These are phyloP conservation scores for Stemphylium beticola DNA, from an alignment of 2,329 filamentous ascomycete genomes.

Conservation along the genomic window DNA sequence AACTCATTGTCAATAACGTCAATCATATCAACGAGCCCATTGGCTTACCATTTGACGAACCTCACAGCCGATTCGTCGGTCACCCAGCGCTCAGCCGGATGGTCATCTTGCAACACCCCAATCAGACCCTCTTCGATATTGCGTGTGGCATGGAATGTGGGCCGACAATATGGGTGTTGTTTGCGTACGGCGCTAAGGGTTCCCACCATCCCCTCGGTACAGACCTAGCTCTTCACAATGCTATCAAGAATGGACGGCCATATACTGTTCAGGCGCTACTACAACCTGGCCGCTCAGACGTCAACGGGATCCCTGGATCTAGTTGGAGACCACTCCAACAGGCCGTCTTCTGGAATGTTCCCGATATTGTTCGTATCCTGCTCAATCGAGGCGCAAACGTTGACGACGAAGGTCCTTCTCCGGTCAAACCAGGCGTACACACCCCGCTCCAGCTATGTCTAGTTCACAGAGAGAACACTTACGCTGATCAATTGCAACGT, in stretches of 20 bases:
- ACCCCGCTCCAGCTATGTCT: slow-evolving; percentile 40
- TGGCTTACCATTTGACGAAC: slow-evolving; percentile 36
- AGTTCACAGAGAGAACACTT: slow-evolving; percentile 28
- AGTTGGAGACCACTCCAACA: slow-evolving; percentile 41
- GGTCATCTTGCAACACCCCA: slow-evolving; percentile 39
- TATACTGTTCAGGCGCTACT: slow-evolving; percentile 40
- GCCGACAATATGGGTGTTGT: slow-evolving; percentile 34
- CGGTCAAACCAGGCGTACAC: slow-evolving; percentile 8
- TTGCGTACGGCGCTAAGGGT: slow-evolving; percentile 37
- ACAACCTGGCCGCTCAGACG: slow-evolving; percentile 27
- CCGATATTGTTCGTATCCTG: slow-evolving; percentile 38
- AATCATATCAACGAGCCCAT: slow-evolving; percentile 39
- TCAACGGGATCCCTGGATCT: slow-evolving; percentile 33
- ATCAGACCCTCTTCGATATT: slow-evolving; percentile 43
- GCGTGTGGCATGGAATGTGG: slow-evolving; percentile 39
- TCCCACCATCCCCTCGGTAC: slow-evolving; percentile 41
- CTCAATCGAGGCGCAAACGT: slow-evolving; percentile 37
- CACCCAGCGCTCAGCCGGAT: slow-evolving; percentile 35
- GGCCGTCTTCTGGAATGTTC: slow-evolving; percentile 40
- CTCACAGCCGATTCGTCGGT: slow-evolving; percentile 30
- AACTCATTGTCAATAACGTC: slow-evolving; percentile 30
- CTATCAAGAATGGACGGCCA: slow-evolving; percentile 42
- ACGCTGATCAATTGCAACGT: slow-evolving; percentile 16
- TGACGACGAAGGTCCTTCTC: slow-evolving; percentile 25
- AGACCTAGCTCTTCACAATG: slow-evolving; percentile 44